Percentiles rank a stretch among this genome's conserved stretches.
Evolutionary conservation across 75 land plant genomes (phyloP).

Genomic region (Cryptomeria japonica): DNA sequence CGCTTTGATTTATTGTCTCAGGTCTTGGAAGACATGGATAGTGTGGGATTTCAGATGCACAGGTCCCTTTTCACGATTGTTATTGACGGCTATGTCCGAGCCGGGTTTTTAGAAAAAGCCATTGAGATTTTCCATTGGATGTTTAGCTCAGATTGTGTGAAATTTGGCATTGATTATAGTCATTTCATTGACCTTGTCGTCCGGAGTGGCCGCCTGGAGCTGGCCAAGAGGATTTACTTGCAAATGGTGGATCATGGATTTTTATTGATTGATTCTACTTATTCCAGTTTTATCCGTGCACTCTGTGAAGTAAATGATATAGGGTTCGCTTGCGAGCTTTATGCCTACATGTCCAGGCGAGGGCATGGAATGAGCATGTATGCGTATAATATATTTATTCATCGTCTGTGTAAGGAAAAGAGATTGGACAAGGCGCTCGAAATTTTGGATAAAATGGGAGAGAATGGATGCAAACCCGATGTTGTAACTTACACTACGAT

Average conservation of each 20-base stretch:
- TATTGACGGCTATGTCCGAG: slow-evolving; percentile 36
- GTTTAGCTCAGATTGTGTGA: slow-evolving; percentile 55
- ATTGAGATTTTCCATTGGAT: slow-evolving; percentile 67
- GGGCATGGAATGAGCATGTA: slow-evolving; percentile 44
- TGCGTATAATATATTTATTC: slow-evolving; percentile 56
- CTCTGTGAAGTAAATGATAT: slow-evolving; percentile 45
- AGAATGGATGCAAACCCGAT: slow-evolving; percentile 52
- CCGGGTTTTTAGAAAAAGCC: slow-evolving; percentile 48
- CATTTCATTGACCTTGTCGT: slow-evolving; percentile 67
- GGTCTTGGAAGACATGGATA: slow-evolving; percentile 13
- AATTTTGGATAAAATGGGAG: slow-evolving; percentile 38
- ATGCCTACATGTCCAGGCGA: slow-evolving; percentile 42
- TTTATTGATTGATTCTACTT: slow-evolving; percentile 55
- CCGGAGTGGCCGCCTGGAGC: slow-evolving; percentile 39
- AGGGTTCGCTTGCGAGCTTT: slow-evolving; percentile 27
- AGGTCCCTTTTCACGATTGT: slow-evolving; percentile 37
- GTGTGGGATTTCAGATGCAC: slow-evolving; percentile 19
- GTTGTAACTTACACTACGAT: slow-evolving; percentile 61
- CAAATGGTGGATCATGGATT: slow-evolving; percentile 41
- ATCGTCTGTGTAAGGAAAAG: slow-evolving; percentile 38
- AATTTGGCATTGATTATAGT: slow-evolving; percentile 74
- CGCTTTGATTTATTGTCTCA: slow-evolving; percentile 13
- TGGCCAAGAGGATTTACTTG: slow-evolving; percentile 47
- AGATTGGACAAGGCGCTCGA: slow-evolving; percentile 40
- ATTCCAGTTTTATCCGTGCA: slow-evolving; percentile 50